Percentiles rank a stretch among this genome's conserved stretches.
Evolutionary conservation across 2,329 filamentous ascomycete species (phyloP).

Genomic region (Thermomyces lanuginosus): DNA sequence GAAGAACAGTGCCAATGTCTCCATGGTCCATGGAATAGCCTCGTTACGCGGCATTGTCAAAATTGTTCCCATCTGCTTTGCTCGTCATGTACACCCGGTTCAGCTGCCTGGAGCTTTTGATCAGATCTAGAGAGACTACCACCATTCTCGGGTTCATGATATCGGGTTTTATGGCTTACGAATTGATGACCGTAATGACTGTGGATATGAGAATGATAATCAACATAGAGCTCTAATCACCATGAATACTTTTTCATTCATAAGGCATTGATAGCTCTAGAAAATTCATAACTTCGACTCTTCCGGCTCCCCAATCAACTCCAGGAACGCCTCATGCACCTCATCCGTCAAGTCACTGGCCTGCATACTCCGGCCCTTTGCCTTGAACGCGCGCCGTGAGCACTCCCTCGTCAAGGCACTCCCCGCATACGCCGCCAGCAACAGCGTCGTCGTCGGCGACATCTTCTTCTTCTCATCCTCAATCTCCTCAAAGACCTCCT

Average conservation of each 20-base stretch:
- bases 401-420: slow-evolving; percentile 80
- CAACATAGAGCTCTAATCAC: not conserved
- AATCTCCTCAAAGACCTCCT: slow-evolving; percentile 25
- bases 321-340: slow-evolving; percentile 65
- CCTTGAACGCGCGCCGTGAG: slow-evolving; percentile 69
- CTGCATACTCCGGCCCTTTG: slow-evolving; percentile 75
- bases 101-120: too few species aligned
- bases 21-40: too few species aligned
- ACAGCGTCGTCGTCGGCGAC: slow-evolving; percentile 43
- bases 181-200: too few species aligned
- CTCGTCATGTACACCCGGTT: too few species aligned
- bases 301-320: slow-evolving; percentile 58
- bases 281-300: slow-evolving; percentile 18
- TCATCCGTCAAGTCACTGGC: slow-evolving; percentile 86
- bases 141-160: too few species aligned
- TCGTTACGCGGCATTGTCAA: too few species aligned
- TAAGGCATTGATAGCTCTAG: too few species aligned
- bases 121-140: too few species aligned
- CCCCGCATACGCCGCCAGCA: slow-evolving; percentile 71
- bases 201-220: not conserved
- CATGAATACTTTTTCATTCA: too few species aligned
- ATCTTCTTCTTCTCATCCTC: slow-evolving; percentile 39
- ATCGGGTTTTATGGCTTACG: too few species aligned
- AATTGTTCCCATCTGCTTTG: too few species aligned
- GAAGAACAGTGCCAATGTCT: too few species aligned